Percentiles rank a stretch among this genome's conserved stretches.
phyloP scores from a whole-genome alignment of 1,284 basidiomycete species.

The Rhodotorula mucilaginosa region DNA sequence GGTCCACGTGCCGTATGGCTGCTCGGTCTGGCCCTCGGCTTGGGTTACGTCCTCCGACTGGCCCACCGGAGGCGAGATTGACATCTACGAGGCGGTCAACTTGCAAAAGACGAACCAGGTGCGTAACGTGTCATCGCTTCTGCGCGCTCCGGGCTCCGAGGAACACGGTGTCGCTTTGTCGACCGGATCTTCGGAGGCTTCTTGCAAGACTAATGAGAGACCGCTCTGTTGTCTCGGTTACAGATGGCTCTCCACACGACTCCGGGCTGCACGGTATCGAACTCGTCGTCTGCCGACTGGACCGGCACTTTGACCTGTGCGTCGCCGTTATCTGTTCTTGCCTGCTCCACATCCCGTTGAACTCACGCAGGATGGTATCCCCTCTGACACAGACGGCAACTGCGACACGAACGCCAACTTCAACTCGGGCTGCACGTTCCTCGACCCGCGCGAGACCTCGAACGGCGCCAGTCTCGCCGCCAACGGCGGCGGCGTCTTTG shows the following conservation, averaged over 20 bases:
- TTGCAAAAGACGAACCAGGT: slow-evolving; percentile 2
- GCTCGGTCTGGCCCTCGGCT: slow-evolving; percentile 24
- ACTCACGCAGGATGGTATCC: no score
- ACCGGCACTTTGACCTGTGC: slow-evolving; percentile 42
- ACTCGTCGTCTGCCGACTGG: slow-evolving; percentile 33
- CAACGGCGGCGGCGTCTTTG: slow-evolving; percentile 44
- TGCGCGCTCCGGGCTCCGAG: no score
- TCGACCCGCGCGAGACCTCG: slow-evolving; percentile 40
- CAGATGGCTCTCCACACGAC: slow-evolving; percentile 56
- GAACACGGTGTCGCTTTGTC: no score
- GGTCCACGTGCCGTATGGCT: slow-evolving; percentile 26
- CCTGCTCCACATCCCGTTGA: background rate
- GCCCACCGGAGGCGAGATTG: slow-evolving; percentile 65
- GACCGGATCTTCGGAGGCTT: no score
- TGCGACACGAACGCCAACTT: slow-evolving; percentile 45
- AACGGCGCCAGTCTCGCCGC: slow-evolving; percentile 45
- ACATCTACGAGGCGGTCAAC: slow-evolving; percentile 72
- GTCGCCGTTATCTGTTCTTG: background rate
- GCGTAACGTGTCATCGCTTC: background rate
- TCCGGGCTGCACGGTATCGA: slow-evolving; percentile 39
- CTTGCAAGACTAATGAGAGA: background rate
- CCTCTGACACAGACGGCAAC: slow-evolving; percentile 33
- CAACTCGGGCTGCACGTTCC: slow-evolving; percentile 62
- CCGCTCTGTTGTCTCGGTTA: background rate
- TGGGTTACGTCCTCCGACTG: slow-evolving; percentile 23